Base-by-base conservation (phyloP, 2,329 filamentous ascomycete species). In the Venturia pyrina region DNA sequence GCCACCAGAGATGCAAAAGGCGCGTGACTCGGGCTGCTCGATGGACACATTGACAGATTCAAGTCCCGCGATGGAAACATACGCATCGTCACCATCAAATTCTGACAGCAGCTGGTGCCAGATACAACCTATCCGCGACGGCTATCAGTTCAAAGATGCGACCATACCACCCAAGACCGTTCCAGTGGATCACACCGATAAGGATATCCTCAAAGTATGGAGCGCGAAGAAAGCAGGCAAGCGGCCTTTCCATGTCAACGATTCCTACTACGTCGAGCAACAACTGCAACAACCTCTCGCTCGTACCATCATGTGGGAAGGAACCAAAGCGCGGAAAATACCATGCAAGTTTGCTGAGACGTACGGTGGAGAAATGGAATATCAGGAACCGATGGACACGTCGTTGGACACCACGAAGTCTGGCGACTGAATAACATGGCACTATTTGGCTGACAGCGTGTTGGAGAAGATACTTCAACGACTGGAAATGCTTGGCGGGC, bases 161-260 rank as follows among this genome's bases (percentile, higher is more conserved):
- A 59, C 53, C 5, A 37, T 37, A 8, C 53, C 53, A 34, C 15
- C 17, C 53, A 37, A 34, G 17, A n/a, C 15, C 2, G 28, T 37
- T 19, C 28, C 53, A 21, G 53, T 37, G 53, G 53, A 59, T 15
- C 15, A 8, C 28, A 59, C 7, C 28, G 17, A 59, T 32, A 59
- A n/a, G 17, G 40, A 62, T 44, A 32, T 48, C 21, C 37, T 43
- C 5, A 6, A 17, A 40, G 37, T 44, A 5, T 62, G 60, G 60
- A 62, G 40, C 40, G 60, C 60, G 34, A 64, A 64, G 46, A 50
- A 44, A 28, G 40, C 44, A 6, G 62, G 62, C 41, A 64, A 64
- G 24, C 62, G 46, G 21, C 44, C 62, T 7, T 48, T 64, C 11
- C 24, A 48, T 17, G 62, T 64, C 62, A 64, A 64, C 34, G 62